These are phyloP conservation scores for Penicillium turbatum DNA, from an alignment of 495 filamentous ascomycete species.

Conservation along the genomic window DNA sequence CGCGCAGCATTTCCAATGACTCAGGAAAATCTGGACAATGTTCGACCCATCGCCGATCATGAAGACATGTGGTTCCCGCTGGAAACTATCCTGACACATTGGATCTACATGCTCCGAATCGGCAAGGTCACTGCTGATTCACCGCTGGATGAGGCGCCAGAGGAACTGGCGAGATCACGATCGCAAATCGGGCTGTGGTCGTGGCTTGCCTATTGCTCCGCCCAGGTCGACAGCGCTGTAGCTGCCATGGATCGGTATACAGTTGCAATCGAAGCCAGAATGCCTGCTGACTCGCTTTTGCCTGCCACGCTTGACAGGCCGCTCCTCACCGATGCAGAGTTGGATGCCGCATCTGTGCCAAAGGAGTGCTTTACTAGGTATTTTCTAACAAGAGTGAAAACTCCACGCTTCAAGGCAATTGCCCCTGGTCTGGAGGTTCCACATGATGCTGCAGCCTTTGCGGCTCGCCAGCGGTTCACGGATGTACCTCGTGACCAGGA, in stretches of 20 bases:
- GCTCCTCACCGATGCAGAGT: conserved; percentile 19
- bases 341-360: conserved; percentile 30
- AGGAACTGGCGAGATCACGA: not conserved
- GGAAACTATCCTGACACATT: conserved; percentile 38
- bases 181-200: conserved; percentile 12
- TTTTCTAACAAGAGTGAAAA: conserved; percentile 25
- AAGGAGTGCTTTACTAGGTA: conserved; percentile 28
- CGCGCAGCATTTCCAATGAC: conserved; percentile 13
- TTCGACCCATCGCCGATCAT: conserved; percentile 16
- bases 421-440: conserved; percentile 33
- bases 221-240: conserved; percentile 16
- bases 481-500: conserved; percentile 8
- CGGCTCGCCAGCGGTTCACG: conserved; percentile 21
- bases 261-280: conserved; percentile 16
- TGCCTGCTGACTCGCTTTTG: conserved; percentile 10
- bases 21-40: conserved; percentile 8
- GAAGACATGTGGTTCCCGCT: conserved; percentile 33
- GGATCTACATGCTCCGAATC: conserved; percentile 29
- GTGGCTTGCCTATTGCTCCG: conserved; percentile 16
- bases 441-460: conserved; percentile 21
- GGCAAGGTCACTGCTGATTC: conserved; percentile 20
- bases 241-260: conserved; percentile 15
- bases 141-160: not conserved
- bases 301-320: not conserved
- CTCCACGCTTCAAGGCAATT: conserved; percentile 30